phyloP scores from a whole-genome alignment of 2,329 filamentous ascomycete genomes.

The Didymella glomerata region DNA sequence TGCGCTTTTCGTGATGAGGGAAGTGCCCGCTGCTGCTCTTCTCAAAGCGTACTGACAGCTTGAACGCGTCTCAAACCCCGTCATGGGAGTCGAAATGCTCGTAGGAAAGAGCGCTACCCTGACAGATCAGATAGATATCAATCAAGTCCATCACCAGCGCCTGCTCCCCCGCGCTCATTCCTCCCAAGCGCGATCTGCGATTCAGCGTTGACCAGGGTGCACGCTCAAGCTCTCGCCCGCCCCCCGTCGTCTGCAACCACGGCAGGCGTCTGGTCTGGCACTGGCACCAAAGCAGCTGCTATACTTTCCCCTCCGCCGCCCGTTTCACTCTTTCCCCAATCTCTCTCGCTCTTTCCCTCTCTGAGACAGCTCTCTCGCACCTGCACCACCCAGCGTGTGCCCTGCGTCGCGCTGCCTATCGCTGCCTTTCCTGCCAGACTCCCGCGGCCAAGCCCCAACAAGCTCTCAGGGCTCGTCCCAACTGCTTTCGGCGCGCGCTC shows the following conservation, averaged over 20 bases:
- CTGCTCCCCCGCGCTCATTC: conserved; percentile 1
- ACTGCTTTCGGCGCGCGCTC: conserved; percentile 14
- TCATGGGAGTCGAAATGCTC: conserved; percentile 7
- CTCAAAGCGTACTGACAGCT: conserved; percentile 28
- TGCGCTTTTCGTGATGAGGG: conserved; percentile 23
- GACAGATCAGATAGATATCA: not conserved
- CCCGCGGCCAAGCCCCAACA: conserved; percentile 35
- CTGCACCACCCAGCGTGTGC: conserved; percentile 40
- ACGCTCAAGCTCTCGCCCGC: conserved; percentile 19
- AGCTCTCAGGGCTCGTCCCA: conserved; percentile 25
- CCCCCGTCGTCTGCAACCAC: conserved; percentile 24
- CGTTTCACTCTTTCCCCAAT: conserved; percentile 53
- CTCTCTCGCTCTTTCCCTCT: conserved; percentile 53
- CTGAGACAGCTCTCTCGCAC: conserved; percentile 50
- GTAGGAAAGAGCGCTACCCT: not conserved
- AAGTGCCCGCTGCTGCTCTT: conserved; percentile 25
- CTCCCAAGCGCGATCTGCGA: conserved; percentile 19
- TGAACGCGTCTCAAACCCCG: conserved; percentile 9
- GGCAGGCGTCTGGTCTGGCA: conserved; percentile 23
- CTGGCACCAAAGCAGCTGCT: conserved; percentile 31
- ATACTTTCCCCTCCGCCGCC: conserved; percentile 48
- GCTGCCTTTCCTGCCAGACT: conserved; percentile 25
- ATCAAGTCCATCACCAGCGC: not conserved
- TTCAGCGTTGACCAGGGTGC: conserved; percentile 24
- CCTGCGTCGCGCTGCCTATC: conserved; percentile 33